Base-by-base conservation (phyloP, 1,284 basidiomycete genomes). In the Mycosarcoma maydis region DNA sequence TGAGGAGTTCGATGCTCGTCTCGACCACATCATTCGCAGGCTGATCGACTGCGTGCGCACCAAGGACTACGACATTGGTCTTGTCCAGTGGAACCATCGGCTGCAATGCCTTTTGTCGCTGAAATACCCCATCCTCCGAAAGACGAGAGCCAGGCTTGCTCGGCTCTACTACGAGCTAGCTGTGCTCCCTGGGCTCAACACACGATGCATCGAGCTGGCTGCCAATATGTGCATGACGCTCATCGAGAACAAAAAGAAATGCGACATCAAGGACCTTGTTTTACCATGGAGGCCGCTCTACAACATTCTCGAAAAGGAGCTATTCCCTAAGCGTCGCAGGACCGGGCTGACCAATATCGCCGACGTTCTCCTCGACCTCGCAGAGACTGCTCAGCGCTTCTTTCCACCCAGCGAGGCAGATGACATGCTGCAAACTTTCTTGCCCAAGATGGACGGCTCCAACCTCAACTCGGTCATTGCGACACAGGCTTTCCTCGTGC, bases 251-350 rank as follows among this genome's bases (percentile, higher is more conserved):
- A 90, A 89, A 83, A 88, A 88, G 80, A 89, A 90, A 75, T 83
- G 94, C 44, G 86, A 87, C 49, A 88, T 94, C 64, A 85, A 89
- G 37, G 92, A 96, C 80, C 84, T 97, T 82, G 86, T 92, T 58
- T 86, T 97, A 1, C 91, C 92, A 2, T 96, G 94, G 94, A 87
- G 88, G 75, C 90, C 92, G 2, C 85, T 95, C 5, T 93, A 90
- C 81, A 87, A 90, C 54, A 87, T 92, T 20, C 85, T 96, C 14
- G 88, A 87, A 72, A 86, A 89, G 73, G 92, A 95, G 78, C 84
- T 95, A 42, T 94, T 93, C 82, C 86, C 92, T 44, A 91, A 88
- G 59, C 86, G 91, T 68, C 86, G 66, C 34, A 50, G 41, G 42
- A 51, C 46, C 17, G 57, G 69, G 67, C 68, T 73, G 87, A 87